Base-by-base conservation (phyloP, 1,139 yeast genomes). In the Yarrowia galli region DNA sequence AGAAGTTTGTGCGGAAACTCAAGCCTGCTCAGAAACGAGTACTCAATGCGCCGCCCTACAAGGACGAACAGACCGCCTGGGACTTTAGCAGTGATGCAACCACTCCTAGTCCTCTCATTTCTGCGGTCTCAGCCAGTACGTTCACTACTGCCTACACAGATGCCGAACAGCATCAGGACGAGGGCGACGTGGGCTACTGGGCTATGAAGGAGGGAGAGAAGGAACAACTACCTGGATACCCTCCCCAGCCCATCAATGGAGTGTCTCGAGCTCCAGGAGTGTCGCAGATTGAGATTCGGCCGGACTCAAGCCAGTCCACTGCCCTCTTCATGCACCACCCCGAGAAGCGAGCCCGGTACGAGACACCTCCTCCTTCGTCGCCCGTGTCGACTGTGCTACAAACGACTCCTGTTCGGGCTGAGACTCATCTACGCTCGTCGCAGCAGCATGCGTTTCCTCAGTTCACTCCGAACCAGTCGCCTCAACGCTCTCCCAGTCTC, bases 21-120 rank as follows among this genome's bases (percentile, higher is more conserved):
- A 28, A 32, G 10, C 64, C 64, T 1, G 51, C 64, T 2, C 64
- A 58, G 42, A 42, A 43, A 20, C 64, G 64, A 16, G 51, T 58
- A 4, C 51, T 58, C 23, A 12, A 58, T 10, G 64, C 64, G 2
- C 64, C 64, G 9, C 64, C 64, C 2, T 58, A 10, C 51, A 42
- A 20, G 16, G 64, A 43, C 8, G 64, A 58, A 51, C 64, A 58
- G 28, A 32, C 51, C 12, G 64, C 51, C 32, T 58, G 64, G 64
- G 64, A 58, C 16, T 58, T 58, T 12, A 43, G 64, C 40, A 43
- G 64, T 13, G 51, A 42, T 28, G 12, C 23, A 2, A 23, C 42
- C 20, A 28, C 40, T 6, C 51, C 64, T n/a, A 28, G 42, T 13
- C 64, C 64, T 15, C 38, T 58, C 5, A 20, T 43, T 10, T 58